Percentiles rank a stretch among this genome's conserved stretches.
Evolutionary conservation across 2,329 filamentous ascomycete species (phyloP).

Genomic region (Microdochium nivale): DNA sequence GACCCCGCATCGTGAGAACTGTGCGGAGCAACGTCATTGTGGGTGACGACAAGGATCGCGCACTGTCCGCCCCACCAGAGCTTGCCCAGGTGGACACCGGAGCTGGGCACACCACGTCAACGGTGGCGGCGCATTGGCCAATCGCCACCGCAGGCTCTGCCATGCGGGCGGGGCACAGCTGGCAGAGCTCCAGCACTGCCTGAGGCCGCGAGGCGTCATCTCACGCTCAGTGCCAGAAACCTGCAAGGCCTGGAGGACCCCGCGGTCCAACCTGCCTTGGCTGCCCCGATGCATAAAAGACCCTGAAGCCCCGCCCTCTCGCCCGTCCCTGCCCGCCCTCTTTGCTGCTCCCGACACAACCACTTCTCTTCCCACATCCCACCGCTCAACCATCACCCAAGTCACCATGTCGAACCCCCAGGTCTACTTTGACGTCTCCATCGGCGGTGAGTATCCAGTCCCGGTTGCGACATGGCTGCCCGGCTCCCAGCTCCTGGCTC

Average conservation of each 20-base stretch:
- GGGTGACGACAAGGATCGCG: too few relatives aligned
- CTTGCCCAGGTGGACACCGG: too few relatives aligned
- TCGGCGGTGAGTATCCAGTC: constrained; percentile 50
- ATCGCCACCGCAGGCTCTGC: neutral
- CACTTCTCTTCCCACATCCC: neutral
- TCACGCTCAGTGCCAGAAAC: neutral
- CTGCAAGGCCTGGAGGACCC: neutral
- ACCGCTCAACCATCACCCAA: constrained; percentile 36
- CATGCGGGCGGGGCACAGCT: neutral
- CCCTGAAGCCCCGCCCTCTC: neutral
- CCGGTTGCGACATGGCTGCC: too few relatives aligned
- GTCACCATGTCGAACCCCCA: constrained; percentile 73
- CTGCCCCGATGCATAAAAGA: neutral
- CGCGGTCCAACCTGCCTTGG: neutral
- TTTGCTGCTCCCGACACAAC: neutral
- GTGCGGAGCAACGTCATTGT: too few relatives aligned
- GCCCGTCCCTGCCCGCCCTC: neutral
- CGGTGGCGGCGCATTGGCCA: neutral
- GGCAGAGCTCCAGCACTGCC: neutral
- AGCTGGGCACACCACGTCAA: neutral
- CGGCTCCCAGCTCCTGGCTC: too few relatives aligned
- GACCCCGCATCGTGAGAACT: too few relatives aligned
- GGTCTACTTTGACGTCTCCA: constrained; percentile 53
- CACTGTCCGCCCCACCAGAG: neutral
- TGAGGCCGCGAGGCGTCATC: neutral